Conservation (phyloP, 75 land plant genomes). For the Chamaecyparis obtusa region DNA sequence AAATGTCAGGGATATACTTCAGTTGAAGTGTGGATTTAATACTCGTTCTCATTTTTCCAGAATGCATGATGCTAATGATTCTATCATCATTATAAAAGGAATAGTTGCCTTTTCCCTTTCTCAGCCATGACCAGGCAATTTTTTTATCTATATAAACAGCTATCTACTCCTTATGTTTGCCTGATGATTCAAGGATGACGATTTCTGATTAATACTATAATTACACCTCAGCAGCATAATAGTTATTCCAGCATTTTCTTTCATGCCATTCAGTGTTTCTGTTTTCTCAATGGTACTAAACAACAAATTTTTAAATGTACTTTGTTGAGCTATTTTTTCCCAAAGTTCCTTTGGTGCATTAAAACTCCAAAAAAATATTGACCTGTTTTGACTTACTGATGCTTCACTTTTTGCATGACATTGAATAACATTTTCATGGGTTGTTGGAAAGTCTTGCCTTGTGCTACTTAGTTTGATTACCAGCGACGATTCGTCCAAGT, state of each 20-base stretch:
- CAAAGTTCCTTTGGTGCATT: not conserved
- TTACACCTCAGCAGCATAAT: not conserved
- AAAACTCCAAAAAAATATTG: not conserved
- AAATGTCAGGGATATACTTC: no score
- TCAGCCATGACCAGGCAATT: no score
- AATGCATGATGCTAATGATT: no score
- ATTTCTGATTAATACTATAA: no score
- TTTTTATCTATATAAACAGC: no score
- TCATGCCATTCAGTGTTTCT: not conserved
- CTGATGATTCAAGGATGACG: no score
- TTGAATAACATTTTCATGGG: not conserved
- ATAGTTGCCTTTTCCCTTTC: no score
- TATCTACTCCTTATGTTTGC: no score
- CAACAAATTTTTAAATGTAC: not conserved
- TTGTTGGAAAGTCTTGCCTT: not conserved
- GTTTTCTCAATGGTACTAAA: not conserved
- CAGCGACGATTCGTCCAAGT: not conserved
- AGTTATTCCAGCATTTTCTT: not conserved
- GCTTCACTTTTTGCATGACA: not conserved
- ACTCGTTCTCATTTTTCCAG: no score
- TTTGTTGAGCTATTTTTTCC: not conserved
- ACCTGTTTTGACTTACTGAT: not conserved
- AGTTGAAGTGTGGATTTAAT: no score
- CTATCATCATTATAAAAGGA: no score
- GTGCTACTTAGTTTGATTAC: not conserved